Conservation (phyloP, 2,329 filamentous ascomycete genomes). For the Paraphaeosphaeria minitans region DNA sequence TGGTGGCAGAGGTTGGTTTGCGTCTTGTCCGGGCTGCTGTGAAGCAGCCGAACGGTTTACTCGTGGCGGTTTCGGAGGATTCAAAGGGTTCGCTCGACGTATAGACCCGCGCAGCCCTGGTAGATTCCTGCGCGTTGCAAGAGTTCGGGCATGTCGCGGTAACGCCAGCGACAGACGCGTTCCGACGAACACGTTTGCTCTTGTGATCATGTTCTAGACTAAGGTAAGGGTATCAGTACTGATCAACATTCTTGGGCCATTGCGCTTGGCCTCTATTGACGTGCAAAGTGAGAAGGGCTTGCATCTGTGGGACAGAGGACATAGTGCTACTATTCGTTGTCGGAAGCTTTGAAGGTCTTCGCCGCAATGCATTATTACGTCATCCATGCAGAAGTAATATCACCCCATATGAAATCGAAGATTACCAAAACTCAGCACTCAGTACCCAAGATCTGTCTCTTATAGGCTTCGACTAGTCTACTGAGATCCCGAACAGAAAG, state of each 20-base stretch:
- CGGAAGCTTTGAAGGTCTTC: neutral
- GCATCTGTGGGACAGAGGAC: neutral
- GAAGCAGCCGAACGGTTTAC: slow-evolving; percentile 15
- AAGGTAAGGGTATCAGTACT: neutral
- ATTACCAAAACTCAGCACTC: neutral
- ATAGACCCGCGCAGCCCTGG: slow-evolving; percentile 33
- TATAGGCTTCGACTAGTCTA: neutral
- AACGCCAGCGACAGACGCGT: slow-evolving; percentile 36
- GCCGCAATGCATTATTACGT: neutral
- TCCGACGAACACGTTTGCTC: slow-evolving; percentile 30
- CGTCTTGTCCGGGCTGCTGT: slow-evolving; percentile 11
- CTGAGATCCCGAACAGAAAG: neutral
- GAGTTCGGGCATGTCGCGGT: slow-evolving; percentile 30
- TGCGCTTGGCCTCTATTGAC: neutral
- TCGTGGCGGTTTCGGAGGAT: slow-evolving; percentile 16
- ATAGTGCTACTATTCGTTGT: neutral
- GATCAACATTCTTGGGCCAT: neutral
- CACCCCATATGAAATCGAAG: neutral
- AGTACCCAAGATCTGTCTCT: neutral
- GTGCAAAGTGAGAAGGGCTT: neutral
- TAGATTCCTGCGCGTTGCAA: slow-evolving; percentile 29
- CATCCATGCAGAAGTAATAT: neutral
- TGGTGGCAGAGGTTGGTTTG: slow-evolving; percentile 12
- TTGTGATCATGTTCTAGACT: neutral
- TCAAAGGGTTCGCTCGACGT: slow-evolving; percentile 19